Evolutionary conservation across 768 basidiomycete species (phyloP), one percentile per base, ranked within the genome.

Genomic region (Rhizopogon vinicolor): DNA sequence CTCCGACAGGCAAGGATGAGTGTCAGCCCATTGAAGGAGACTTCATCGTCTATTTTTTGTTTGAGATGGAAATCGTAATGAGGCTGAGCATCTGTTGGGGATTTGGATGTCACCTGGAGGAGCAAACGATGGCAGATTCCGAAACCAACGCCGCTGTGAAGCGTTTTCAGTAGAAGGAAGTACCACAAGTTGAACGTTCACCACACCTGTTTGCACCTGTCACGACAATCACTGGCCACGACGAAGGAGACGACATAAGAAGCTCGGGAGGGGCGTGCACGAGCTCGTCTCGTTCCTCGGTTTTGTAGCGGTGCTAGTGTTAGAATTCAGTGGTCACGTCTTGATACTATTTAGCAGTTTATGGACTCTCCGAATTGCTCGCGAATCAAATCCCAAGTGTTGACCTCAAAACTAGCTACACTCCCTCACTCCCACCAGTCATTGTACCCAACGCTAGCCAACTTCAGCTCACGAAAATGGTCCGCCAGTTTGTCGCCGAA

Each of bases 1-100:
- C 76, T 89, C 52, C 92, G 78, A 66, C 92, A 93, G 0, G 91
- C 92, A 78, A 94, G 77, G 58, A 94, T 82, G 25, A 94, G 72
- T 0, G 87, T 91, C 45, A 91, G 62, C 6, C 84, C 84, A 16
- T 78, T 74, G 61, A 75, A 82, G 7, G 69, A 68, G 12, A 62
- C 53, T 41, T 57, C 53, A 28, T 61, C 58, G 65, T 58, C 55
- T 54, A 55, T 53, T 51, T 25, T 56, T 56, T 44, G 61, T 56
- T 35, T 49, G 42, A 52, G 54, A 44, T 64, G 61, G 52, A 18
- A 59, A 33, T 10, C 43, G 45, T 48, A 69, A 57, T 78, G 74
- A 2, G 82, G 81, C 19, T 68, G 64, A 1, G 80, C 77, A 60
- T 89, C 85, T 12, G 77, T 70, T 5, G 82, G 80, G 54, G 64